Conservation (phyloP, 208 protist genomes). For the Leishmania tarentolae region DNA sequence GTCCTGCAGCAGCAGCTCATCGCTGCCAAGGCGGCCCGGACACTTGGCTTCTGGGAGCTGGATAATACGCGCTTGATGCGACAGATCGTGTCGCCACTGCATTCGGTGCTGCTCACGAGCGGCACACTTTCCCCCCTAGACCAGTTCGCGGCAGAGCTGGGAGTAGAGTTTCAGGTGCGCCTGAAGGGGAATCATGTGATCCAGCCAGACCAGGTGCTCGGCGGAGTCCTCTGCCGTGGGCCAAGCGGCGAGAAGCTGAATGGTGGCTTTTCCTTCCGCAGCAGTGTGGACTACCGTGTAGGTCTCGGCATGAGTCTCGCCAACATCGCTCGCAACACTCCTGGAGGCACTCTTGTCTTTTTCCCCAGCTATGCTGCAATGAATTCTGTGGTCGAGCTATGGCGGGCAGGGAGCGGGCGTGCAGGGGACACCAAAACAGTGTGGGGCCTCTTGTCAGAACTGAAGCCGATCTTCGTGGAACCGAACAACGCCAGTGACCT, state of each 20-base stretch:
- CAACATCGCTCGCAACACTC: slow-evolving; percentile 89
- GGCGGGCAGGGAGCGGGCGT: slow-evolving; percentile 55
- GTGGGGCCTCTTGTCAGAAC: slow-evolving; percentile 77
- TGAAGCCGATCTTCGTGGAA: slow-evolving; percentile 91
- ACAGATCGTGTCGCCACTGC: slow-evolving; percentile 43
- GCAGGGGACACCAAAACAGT: slow-evolving; percentile 55
- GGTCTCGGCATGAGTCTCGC: slow-evolving; percentile 85
- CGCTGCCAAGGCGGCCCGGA: slow-evolving; percentile 23
- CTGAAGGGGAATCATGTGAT: slow-evolving; percentile 95
- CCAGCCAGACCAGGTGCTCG: slow-evolving; percentile 61
- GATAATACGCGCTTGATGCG: slow-evolving; percentile 78
- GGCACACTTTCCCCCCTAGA: slow-evolving; percentile 96
- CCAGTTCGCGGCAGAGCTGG: slow-evolving; percentile 93
- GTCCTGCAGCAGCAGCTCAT: slow-evolving; percentile 55
- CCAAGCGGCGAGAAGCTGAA: slow-evolving; percentile 83
- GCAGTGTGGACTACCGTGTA: slow-evolving; percentile 72
- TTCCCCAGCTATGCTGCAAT: slow-evolving; percentile 94
- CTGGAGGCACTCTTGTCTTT: slow-evolving; percentile 97
- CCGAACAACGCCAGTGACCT: slow-evolving; percentile 60
- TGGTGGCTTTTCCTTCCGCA: slow-evolving; percentile 79
- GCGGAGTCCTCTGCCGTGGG: slow-evolving; percentile 65
- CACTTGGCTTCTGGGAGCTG: slow-evolving; percentile 94
- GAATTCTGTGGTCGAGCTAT: slow-evolving; percentile 72
- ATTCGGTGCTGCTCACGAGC: slow-evolving; percentile 93
- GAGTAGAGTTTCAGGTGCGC: slow-evolving; percentile 73